phyloP scores from a whole-genome alignment of 768 basidiomycete species.

The Tricholoma saponaceum region DNA sequence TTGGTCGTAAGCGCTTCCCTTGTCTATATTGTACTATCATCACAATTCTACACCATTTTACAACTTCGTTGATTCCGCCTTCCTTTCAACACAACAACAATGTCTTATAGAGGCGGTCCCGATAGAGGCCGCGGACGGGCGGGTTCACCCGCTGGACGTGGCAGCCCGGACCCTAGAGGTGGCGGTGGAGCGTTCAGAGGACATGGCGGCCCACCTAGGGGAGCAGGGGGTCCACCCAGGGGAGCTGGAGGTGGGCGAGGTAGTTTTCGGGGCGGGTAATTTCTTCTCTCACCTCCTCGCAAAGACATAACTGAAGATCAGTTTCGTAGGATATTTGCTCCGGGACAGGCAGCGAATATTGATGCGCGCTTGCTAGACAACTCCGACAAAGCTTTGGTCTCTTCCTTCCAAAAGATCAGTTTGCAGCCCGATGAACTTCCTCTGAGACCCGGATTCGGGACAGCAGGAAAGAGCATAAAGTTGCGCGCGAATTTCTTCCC shows the following conservation, averaged over 20 bases:
- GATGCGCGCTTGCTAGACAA: conserved; percentile 39
- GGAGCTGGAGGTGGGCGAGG: conserved; percentile 25
- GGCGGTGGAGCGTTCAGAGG: conserved; percentile 12
- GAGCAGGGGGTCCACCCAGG: conserved; percentile 26
- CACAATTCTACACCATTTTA: neutral
- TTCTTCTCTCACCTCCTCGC: neutral
- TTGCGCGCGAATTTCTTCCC: conserved; percentile 70
- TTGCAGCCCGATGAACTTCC: conserved; percentile 43
- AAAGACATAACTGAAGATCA: conserved; percentile 1
- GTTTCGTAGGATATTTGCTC: conserved; percentile 35
- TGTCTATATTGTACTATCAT: neutral
- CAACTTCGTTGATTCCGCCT: neutral
- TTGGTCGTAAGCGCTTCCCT: conserved; percentile 12
- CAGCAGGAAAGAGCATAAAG: conserved; percentile 39
- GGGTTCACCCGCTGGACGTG: conserved; percentile 27
- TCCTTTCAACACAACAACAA: conserved; percentile 9
- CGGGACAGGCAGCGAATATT: conserved; percentile 31
- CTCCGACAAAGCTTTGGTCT: conserved; percentile 39
- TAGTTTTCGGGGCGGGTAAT: conserved; percentile 36
- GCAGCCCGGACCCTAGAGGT: conserved; percentile 19
- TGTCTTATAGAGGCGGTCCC: conserved; percentile 25
- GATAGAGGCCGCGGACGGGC: conserved; percentile 35
- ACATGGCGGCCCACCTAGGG: conserved; percentile 22
- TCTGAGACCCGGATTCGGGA: conserved; percentile 56
- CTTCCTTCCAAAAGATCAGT: conserved; percentile 27